Percentiles rank a stretch among this genome's conserved stretches.
phyloP scores from a whole-genome alignment of 2,329 filamentous ascomycete species.

The Stylonectria norvegica region DNA sequence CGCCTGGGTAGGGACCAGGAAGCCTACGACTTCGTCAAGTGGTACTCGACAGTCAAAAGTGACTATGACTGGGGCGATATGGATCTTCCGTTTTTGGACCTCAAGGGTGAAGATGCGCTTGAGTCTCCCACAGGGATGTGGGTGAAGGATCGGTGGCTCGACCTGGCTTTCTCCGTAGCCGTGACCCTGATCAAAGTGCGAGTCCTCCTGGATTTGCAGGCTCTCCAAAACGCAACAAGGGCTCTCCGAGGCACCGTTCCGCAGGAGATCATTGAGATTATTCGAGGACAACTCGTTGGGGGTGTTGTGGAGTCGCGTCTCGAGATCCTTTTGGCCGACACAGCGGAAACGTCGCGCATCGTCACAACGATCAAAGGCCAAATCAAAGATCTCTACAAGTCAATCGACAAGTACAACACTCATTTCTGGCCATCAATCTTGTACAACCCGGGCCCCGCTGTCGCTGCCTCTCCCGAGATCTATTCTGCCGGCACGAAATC shows the following conservation, averaged over 20 bases:
- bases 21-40: slow-evolving; percentile 44
- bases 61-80: slow-evolving; percentile 21
- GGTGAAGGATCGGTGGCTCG: slow-evolving; percentile 1
- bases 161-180: slow-evolving; percentile 12
- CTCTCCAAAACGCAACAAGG: slow-evolving; percentile 10
- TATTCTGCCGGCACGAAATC: slow-evolving; percentile 9
- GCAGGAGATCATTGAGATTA: slow-evolving; percentile 19
- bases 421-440: slow-evolving; percentile 20
- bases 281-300: slow-evolving; percentile 15
- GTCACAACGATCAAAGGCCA: slow-evolving; percentile 17
- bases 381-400: slow-evolving; percentile 8
- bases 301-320: slow-evolving; percentile 2
- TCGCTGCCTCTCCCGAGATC: slow-evolving; percentile 2
- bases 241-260: slow-evolving; percentile 12
- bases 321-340: slow-evolving; percentile 2
- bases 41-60: slow-evolving; percentile 23
- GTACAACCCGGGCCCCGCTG: background rate
- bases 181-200: slow-evolving; percentile 24
- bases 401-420: slow-evolving; percentile 12
- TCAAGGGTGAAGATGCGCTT: slow-evolving; percentile 39
- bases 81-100: slow-evolving; percentile 28
- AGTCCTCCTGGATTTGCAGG: slow-evolving; percentile 20
- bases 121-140: slow-evolving; percentile 26
- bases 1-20: slow-evolving; percentile 48
- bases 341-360: background rate